These are phyloP conservation scores for Fusarium liriodendri DNA, from an alignment of 2,329 filamentous ascomycete genomes.

Conservation along the genomic window DNA sequence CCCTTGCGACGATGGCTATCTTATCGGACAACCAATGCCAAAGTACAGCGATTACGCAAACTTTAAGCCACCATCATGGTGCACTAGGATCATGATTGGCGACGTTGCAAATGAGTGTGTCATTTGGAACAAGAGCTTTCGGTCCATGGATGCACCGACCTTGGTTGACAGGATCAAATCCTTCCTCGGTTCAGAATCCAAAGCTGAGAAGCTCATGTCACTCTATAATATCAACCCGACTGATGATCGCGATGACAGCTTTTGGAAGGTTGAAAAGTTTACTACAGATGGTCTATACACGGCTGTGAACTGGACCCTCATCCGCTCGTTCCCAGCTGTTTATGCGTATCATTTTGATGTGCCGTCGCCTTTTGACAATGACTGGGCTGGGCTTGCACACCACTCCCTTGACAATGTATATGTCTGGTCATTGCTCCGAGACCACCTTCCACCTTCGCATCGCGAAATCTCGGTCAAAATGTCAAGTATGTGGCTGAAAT, in stretches of 20 bases:
- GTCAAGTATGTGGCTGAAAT: not conserved
- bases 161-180: slow-evolving; percentile 6
- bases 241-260: slow-evolving; percentile 7
- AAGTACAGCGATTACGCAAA: not conserved
- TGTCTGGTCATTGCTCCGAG: slow-evolving; percentile 27
- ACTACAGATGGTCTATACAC: slow-evolving; percentile 31
- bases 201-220: not conserved
- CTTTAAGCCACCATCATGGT: slow-evolving; percentile 10
- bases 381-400: slow-evolving; percentile 34
- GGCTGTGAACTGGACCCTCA: slow-evolving; percentile 21
- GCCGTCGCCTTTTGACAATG: slow-evolving; percentile 35
- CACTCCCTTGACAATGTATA: slow-evolving; percentile 36
- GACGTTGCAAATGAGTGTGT: slow-evolving; percentile 34
- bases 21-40: not conserved
- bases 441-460: slow-evolving; percentile 2
- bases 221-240: slow-evolving; percentile 8
- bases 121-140: slow-evolving; percentile 39
- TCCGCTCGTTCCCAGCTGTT: not conserved
- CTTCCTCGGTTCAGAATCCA: not conserved
- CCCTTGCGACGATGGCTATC: slow-evolving; percentile 9
- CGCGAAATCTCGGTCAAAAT: not conserved
- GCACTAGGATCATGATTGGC: slow-evolving; percentile 32
- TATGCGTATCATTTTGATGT: slow-evolving; percentile 38
- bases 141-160: not conserved
- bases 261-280: slow-evolving; percentile 23